These are phyloP conservation scores for Perkinsus marinus DNA, from an alignment of 169 alveolate genomes.

Conservation along the genomic window DNA sequence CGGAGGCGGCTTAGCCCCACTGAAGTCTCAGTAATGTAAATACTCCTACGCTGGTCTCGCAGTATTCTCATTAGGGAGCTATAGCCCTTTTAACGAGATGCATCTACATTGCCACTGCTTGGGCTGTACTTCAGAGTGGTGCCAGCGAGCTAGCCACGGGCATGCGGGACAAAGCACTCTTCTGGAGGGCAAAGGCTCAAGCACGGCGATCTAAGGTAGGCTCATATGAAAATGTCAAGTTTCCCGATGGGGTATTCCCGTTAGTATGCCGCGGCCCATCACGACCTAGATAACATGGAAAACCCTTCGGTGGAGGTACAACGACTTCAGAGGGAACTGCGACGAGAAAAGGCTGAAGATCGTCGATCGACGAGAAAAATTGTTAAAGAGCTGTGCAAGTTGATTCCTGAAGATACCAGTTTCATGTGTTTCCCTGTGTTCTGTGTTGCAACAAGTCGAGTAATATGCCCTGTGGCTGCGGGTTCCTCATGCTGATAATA, in stretches of 20 bases:
- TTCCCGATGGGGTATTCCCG: not conserved
- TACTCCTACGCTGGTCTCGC: not conserved
- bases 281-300: not conserved
- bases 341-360: not conserved
- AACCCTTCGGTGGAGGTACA: not conserved
- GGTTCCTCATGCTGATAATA: too few relatives aligned
- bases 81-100: not conserved
- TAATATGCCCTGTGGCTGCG: too few relatives aligned
- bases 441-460: not conserved
- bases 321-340: not conserved
- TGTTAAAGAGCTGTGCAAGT: not conserved
- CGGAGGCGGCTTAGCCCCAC: not conserved
- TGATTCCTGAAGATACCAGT: not conserved
- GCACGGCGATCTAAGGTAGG: not conserved
- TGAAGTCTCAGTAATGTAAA: not conserved
- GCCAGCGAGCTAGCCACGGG: not conserved
- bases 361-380: not conserved
- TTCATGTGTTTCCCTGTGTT: not conserved
- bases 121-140: not conserved
- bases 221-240: not conserved
- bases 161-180: not conserved
- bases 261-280: not conserved
- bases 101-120: not conserved
- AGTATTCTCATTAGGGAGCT: not conserved
- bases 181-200: not conserved